Percentiles rank a stretch among this genome's conserved stretches.
These are phyloP conservation scores for Crithidia mellificae DNA, from an alignment of 208 protist species.

Conservation along the genomic window DNA sequence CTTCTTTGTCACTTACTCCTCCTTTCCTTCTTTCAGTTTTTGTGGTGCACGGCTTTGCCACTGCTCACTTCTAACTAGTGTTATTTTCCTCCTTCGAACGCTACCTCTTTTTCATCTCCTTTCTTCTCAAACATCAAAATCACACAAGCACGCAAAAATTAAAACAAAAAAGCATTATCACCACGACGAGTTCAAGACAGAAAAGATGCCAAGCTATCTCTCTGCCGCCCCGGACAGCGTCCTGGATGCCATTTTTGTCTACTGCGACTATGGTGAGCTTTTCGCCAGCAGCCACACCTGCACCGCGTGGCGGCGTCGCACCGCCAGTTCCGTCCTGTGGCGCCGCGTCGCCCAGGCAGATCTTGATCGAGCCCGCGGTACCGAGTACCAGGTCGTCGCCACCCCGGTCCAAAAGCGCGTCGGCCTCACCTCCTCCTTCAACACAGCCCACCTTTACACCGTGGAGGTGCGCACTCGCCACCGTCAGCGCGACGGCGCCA, in stretches of 20 bases:
- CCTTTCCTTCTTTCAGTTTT: too few species aligned
- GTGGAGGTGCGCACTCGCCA: constrained; percentile 20
- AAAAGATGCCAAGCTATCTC: constrained; percentile 11
- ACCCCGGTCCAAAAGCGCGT: constrained; percentile 14
- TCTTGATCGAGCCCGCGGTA: constrained; percentile 17
- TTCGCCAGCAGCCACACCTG: constrained; percentile 28
- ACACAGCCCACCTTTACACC: constrained; percentile 8
- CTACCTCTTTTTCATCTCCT: too few species aligned
- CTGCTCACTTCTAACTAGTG: too few species aligned
- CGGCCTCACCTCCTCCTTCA: constrained; percentile 15
- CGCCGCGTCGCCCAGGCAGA: constrained; percentile 19
- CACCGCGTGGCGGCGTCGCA: constrained; percentile 11
- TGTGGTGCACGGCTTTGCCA: too few species aligned
- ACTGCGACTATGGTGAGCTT: constrained; percentile 40
- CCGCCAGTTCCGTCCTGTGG: constrained; percentile 15
- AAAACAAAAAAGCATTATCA: too few species aligned
- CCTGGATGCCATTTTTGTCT: constrained; percentile 33
- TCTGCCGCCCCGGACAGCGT: constrained; percentile 10
- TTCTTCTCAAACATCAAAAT: neutral
- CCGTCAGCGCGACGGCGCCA: neutral
- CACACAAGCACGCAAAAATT: too few species aligned
- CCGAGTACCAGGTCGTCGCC: constrained; percentile 23
- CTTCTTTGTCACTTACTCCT: too few species aligned
- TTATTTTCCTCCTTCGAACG: too few species aligned
- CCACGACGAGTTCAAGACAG: too few species aligned